These are phyloP conservation scores for Piloderma croceum DNA, from an alignment of 768 basidiomycete species.

Conservation along the genomic window DNA sequence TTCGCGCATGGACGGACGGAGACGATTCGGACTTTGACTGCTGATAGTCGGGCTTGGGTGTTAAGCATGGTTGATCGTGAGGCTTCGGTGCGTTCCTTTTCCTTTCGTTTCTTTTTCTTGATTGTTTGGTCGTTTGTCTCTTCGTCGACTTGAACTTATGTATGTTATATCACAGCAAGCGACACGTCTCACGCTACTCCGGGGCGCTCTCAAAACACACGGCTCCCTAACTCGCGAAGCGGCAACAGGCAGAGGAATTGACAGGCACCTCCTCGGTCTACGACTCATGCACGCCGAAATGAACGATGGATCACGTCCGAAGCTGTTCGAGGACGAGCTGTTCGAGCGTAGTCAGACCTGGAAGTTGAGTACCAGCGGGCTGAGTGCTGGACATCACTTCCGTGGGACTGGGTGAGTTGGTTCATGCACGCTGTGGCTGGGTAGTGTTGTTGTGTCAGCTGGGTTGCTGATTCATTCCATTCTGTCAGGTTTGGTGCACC, in stretches of 20 bases:
- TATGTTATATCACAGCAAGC: constrained; percentile 24
- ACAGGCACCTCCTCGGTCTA: constrained; percentile 87
- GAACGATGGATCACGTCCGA: constrained; percentile 47
- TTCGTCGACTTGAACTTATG: neutral
- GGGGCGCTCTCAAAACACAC: constrained; percentile 66
- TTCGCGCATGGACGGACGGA: constrained; percentile 89
- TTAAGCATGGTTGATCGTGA: constrained; percentile 61
- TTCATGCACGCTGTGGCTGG: neutral
- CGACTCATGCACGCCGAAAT: constrained; percentile 56
- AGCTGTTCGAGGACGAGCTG: constrained; percentile 72
- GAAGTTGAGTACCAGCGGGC: constrained; percentile 85
- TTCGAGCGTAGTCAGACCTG: constrained; percentile 74
- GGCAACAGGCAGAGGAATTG: constrained; percentile 77
- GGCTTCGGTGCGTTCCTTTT: constrained; percentile 36
- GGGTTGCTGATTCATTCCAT: constrained; percentile 1
- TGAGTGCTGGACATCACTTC: constrained; percentile 83
- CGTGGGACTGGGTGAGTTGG: constrained; percentile 72
- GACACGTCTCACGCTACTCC: constrained; percentile 45
- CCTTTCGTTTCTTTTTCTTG: constrained; percentile 6
- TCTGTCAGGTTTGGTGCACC: constrained; percentile 65
- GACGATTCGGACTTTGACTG: constrained; percentile 71
- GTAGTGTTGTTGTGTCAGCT: constrained; percentile 3
- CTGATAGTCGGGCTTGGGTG: constrained; percentile 72
- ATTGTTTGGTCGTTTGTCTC: neutral
- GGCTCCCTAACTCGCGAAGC: constrained; percentile 68